phyloP scores from a whole-genome alignment of 345 rosid genomes.

The Cardamine chenopodiifolia region DNA sequence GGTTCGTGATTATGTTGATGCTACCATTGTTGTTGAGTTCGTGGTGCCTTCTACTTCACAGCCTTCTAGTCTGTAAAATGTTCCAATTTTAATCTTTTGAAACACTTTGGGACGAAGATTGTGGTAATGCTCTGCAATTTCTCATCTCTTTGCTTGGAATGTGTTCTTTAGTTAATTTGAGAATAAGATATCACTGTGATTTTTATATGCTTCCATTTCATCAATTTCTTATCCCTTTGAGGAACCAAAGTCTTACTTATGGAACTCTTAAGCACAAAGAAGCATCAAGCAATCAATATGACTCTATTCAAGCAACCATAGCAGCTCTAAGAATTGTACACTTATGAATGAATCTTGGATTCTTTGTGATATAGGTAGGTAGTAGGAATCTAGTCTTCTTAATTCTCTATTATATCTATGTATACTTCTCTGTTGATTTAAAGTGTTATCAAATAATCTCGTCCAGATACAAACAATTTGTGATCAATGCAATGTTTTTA shows the following conservation, averaged over 20 bases:
- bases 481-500: too few species aligned
- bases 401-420: too few species aligned
- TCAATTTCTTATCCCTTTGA: background rate
- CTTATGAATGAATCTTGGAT: background rate
- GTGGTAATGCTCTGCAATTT: background rate
- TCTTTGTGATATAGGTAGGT: background rate
- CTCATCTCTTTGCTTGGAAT: background rate
- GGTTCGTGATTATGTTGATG: slow-evolving; percentile 60
- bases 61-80: background rate
- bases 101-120: background rate
- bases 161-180: background rate
- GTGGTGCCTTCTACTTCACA: slow-evolving; percentile 51
- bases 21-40: slow-evolving; percentile 66
- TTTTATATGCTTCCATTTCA: background rate
- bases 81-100: background rate
- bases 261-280: background rate
- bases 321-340: background rate
- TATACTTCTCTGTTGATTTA: too few species aligned
- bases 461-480: too few species aligned
- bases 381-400: background rate
- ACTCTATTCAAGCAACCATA: background rate
- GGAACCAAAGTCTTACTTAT: background rate
- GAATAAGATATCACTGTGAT: background rate
- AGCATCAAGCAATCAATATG: background rate
- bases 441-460: too few species aligned